Conservation (phyloP, 345 rosid genomes). For the Euclidium syriacum region DNA sequence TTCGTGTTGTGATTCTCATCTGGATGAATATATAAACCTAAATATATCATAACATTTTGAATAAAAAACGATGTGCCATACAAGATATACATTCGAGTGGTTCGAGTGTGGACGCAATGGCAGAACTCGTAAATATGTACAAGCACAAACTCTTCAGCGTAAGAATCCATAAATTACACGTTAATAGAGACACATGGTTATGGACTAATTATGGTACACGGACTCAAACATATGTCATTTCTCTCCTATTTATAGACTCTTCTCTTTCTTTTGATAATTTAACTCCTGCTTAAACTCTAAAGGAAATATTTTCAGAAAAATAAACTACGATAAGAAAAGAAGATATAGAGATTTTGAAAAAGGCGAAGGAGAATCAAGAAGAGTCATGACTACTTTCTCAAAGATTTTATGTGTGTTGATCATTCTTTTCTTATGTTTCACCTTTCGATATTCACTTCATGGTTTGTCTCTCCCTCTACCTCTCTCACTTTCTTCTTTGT, state of each 20-base stretch:
- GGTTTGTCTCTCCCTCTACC: slow-evolving; percentile 19
- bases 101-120: slow-evolving; percentile 17
- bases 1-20: too few relatives aligned
- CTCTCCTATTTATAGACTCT: background rate
- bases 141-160: slow-evolving; percentile 20
- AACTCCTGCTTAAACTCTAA: background rate
- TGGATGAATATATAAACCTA: too few relatives aligned
- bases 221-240: background rate
- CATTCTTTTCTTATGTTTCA: slow-evolving; percentile 18
- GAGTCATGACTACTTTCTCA: slow-evolving; percentile 21
- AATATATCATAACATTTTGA: background rate
- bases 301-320: background rate
- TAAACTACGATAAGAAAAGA: too few relatives aligned
- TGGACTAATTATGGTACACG: slow-evolving; percentile 4
- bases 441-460: slow-evolving; percentile 19
- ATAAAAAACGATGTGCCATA: background rate
- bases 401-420: slow-evolving; percentile 17
- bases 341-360: background rate
- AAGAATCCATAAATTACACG: slow-evolving; percentile 28
- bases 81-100: background rate
- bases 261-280: background rate
- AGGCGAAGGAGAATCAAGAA: background rate
- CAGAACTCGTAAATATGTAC: slow-evolving; percentile 12
- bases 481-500: background rate
- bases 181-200: slow-evolving; percentile 30